Evolutionary conservation across 306 rosid genomes (phyloP).

Genomic region (Gastrolobium villosum): DNA sequence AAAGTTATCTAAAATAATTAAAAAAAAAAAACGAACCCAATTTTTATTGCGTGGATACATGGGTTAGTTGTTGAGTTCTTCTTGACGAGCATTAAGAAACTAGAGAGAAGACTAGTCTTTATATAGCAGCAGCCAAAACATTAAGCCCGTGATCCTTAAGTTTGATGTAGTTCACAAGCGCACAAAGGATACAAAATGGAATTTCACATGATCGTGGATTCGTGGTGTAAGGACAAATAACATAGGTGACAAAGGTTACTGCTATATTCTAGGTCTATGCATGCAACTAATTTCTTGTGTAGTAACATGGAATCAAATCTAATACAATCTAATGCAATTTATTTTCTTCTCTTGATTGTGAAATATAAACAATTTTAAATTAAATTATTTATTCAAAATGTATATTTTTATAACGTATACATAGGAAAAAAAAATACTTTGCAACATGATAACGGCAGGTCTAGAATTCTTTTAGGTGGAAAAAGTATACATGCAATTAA

Average conservation of each 20-base stretch:
- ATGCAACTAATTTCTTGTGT: neutral
- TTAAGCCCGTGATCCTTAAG: constrained; percentile 27
- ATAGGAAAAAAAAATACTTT: too few species aligned
- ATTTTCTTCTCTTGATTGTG: neutral
- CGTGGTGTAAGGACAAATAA: constrained; percentile 13
- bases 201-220: neutral
- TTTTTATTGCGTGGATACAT: constrained; percentile 20
- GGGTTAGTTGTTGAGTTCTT: neutral
- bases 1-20: too few species aligned
- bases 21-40: too few species aligned
- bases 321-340: neutral
- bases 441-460: neutral
- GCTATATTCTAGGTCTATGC: neutral
- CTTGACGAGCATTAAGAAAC: neutral
- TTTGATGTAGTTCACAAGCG: neutral
- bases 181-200: neutral
- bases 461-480: too few species aligned
- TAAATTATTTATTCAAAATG: neutral
- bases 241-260: neutral
- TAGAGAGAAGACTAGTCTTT: neutral
- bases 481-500: neutral
- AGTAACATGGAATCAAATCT: neutral
- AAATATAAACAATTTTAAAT: neutral
- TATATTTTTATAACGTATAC: too few species aligned
- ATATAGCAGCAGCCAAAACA: constrained; percentile 31